phyloP scores from a whole-genome alignment of 2,329 filamentous ascomycete genomes.

The Colletotrichum chlorophyti region DNA sequence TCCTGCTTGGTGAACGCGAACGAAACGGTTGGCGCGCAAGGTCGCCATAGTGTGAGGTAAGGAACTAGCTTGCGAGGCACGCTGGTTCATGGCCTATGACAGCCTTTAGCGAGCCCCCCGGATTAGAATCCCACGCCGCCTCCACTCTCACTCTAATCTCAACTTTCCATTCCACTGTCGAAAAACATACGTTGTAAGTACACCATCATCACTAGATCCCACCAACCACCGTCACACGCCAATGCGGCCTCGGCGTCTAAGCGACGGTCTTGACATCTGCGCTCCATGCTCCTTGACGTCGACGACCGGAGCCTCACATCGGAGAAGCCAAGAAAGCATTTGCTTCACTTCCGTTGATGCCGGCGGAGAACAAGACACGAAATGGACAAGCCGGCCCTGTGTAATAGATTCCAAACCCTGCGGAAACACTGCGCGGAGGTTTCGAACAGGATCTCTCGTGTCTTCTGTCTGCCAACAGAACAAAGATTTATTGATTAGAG shows the following conservation, averaged over 20 bases:
- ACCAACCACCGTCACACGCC: conserved; percentile 8
- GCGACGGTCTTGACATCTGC: neutral
- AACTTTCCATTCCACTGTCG: conserved; percentile 2
- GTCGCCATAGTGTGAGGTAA: too few species aligned
- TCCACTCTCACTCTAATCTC: conserved; percentile 8
- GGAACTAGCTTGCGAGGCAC: too few species aligned
- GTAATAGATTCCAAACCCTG: too few species aligned
- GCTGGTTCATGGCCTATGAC: neutral
- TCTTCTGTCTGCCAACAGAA: too few species aligned
- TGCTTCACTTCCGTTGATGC: too few species aligned
- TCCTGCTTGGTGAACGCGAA: too few species aligned
- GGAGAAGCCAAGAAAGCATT: neutral
- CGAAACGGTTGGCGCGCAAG: too few species aligned
- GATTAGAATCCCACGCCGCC: conserved; percentile 2
- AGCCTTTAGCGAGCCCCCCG: conserved; percentile 10
- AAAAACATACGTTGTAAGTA: neutral
- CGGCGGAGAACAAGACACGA: conserved; percentile 2
- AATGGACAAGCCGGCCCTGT: too few species aligned
- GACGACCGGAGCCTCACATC: neutral
- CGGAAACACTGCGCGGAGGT: too few species aligned
- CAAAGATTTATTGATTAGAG: too few species aligned
- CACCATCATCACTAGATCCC: neutral
- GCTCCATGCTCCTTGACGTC: conserved; percentile 5
- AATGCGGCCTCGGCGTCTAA: conserved; percentile 15
- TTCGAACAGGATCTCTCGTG: too few species aligned